Evolutionary conservation across 1,139 yeast genomes (phyloP).

Genomic region (Kodamaea derodonti): DNA sequence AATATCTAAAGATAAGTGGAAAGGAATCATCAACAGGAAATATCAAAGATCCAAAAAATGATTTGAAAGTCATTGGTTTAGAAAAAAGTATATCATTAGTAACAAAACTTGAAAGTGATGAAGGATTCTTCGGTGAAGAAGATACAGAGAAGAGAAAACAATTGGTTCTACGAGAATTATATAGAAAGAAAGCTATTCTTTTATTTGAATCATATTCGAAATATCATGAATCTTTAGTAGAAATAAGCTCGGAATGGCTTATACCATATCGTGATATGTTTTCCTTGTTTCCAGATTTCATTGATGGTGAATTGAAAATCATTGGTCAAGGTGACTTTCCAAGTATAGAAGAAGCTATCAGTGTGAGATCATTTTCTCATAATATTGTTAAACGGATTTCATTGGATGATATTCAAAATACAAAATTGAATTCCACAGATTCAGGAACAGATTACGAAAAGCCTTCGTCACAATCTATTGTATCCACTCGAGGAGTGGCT

Average conservation of each 20-base stretch:
- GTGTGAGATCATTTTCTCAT: slow-evolving; percentile 14
- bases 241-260: slow-evolving; percentile 42
- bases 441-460: slow-evolving; percentile 26
- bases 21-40: slow-evolving; percentile 15
- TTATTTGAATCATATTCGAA: slow-evolving; percentile 34
- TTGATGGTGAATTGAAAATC: slow-evolving; percentile 24
- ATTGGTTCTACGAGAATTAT: slow-evolving; percentile 29
- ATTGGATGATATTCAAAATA: slow-evolving; percentile 23
- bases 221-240: slow-evolving; percentile 41
- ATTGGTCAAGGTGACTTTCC: slow-evolving; percentile 9
- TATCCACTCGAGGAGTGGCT: slow-evolving; percentile 3
- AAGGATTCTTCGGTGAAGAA: slow-evolving; percentile 18
- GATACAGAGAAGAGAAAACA: slow-evolving; percentile 27
- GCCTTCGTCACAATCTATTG: slow-evolving; percentile 2
- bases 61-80: slow-evolving; percentile 32
- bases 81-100: slow-evolving; percentile 34
- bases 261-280: slow-evolving; percentile 34
- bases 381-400: slow-evolving; percentile 17
- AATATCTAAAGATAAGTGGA: slow-evolving; percentile 28
- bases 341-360: slow-evolving; percentile 11
- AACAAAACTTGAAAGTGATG: slow-evolving; percentile 20
- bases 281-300: slow-evolving; percentile 36
- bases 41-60: slow-evolving; percentile 26
- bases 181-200: slow-evolving; percentile 28
- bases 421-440: slow-evolving; percentile 18